Conservation (phyloP, 2,329 filamentous ascomycete species). For the Pleomassaria siparia region DNA sequence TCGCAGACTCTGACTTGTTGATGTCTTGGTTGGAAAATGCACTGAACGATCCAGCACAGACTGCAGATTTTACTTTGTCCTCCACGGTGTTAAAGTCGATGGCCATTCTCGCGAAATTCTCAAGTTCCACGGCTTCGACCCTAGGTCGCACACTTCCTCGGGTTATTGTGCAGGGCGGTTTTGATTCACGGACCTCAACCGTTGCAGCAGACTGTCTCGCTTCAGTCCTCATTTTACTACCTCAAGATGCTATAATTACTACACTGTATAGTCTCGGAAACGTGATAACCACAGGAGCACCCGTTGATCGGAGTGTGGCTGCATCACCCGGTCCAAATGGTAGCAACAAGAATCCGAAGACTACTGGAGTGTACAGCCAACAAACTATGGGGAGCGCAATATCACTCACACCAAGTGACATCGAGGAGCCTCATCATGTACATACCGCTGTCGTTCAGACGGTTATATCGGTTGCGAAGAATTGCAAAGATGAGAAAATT, state of each 20-base stretch:
- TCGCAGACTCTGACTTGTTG: slow-evolving; percentile 75
- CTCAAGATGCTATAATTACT: slow-evolving; percentile 90
- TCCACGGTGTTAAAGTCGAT: slow-evolving; percentile 78
- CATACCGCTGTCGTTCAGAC: slow-evolving; percentile 93
- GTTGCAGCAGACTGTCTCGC: slow-evolving; percentile 85
- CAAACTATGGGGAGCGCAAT: slow-evolving; percentile 70
- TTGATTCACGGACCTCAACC: slow-evolving; percentile 67
- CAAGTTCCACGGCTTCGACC: slow-evolving; percentile 70
- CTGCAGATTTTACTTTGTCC: slow-evolving; percentile 76
- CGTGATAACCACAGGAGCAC: slow-evolving; percentile 74
- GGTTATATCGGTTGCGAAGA: slow-evolving; percentile 84
- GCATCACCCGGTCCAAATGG: slow-evolving; percentile 54
- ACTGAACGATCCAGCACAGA: slow-evolving; percentile 76
- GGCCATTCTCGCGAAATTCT: slow-evolving; percentile 76
- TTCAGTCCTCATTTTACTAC: slow-evolving; percentile 76
- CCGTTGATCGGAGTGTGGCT: slow-evolving; percentile 50
- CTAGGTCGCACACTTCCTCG: slow-evolving; percentile 79
- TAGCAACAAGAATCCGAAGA: slow-evolving; percentile 46
- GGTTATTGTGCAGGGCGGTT: slow-evolving; percentile 82
- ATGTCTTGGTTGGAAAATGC: slow-evolving; percentile 85
- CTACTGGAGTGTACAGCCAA: slow-evolving; percentile 45
- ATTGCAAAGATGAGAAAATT: slow-evolving; percentile 85
- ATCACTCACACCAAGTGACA: slow-evolving; percentile 71
- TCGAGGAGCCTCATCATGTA: slow-evolving; percentile 75
- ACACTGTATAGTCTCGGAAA: slow-evolving; percentile 97